A percentile compares a stretch with the other conserved stretches of the same genome.
phyloP scores from a whole-genome alignment of 768 basidiomycete species.

The Trametes cubensis region DNA sequence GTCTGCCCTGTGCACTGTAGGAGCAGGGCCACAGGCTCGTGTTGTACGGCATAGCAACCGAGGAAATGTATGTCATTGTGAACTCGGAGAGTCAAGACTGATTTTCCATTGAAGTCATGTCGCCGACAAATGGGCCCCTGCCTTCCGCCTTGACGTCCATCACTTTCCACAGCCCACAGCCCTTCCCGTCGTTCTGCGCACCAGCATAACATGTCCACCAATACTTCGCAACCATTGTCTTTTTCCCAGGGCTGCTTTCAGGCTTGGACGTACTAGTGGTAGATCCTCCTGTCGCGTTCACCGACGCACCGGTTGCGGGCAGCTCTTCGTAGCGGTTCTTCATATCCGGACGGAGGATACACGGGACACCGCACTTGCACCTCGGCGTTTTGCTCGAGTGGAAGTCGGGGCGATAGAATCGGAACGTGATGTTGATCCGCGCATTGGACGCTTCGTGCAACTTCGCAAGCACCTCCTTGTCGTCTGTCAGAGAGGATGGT shows the following conservation, averaged over 20 bases:
- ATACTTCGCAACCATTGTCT: conserved; percentile 51
- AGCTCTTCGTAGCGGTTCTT: conserved; percentile 54
- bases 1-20: background rate
- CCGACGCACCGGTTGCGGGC: background rate
- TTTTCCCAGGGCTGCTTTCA: conserved; percentile 8
- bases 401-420: conserved; percentile 86
- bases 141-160: conserved; percentile 73
- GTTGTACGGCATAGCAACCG: too few species aligned
- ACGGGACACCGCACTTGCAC: conserved; percentile 75
- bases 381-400: conserved; percentile 62
- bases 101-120: conserved; percentile 10
- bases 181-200: conserved; percentile 83
- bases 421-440: conserved; percentile 85
- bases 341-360: conserved; percentile 76
- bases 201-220: conserved; percentile 86
- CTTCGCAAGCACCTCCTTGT: conserved; percentile 4
- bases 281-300: background rate
- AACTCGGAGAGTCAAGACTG: background rate
- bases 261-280: background rate
- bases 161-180: conserved; percentile 73
- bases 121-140: conserved; percentile 50
- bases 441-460: conserved; percentile 55
- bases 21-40: too few species aligned
- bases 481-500: conserved; percentile 18
- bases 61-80: too few species aligned